phyloP scores from a whole-genome alignment of 225 moss, liverwort and hornwort genomes.

The Bryoerythrophyllum caledonicum region DNA sequence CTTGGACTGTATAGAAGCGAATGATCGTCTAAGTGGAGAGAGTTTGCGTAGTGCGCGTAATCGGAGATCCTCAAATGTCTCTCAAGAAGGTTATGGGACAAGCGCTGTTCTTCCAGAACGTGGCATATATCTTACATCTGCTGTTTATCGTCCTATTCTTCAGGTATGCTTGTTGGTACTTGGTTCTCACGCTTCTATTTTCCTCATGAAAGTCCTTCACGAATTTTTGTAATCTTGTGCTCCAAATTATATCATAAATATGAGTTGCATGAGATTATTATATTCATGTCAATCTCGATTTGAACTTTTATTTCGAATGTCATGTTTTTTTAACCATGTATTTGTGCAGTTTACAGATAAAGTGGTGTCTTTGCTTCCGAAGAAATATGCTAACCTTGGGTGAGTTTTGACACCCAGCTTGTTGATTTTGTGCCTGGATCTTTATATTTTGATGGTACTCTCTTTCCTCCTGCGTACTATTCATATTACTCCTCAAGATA shows the following conservation, averaged over 20 bases:
- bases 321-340: conserved; percentile 5
- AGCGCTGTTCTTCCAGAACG: conserved; percentile 90
- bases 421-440: neutral
- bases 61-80: conserved; percentile 71
- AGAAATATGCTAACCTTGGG: conserved; percentile 95
- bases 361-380: conserved; percentile 88
- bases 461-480: conserved; percentile 12
- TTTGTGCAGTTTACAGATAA: conserved; percentile 94
- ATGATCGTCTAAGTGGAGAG: conserved; percentile 77
- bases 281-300: neutral
- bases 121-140: conserved; percentile 99
- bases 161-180: conserved; percentile 58
- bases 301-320: neutral
- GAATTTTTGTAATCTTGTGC: conserved; percentile 1
- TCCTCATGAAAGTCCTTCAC: neutral
- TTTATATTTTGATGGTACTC: conserved; percentile 8
- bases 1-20: conserved; percentile 55
- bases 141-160: conserved; percentile 98
- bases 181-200: conserved; percentile 1
- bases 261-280: neutral
- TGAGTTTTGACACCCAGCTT: conserved; percentile 35
- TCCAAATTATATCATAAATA: neutral
- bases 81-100: conserved; percentile 97
- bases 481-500: neutral
- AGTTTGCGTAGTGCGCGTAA: conserved; percentile 75